Evolutionary conservation across 306 rosid species (phyloP).

Genomic region (Casuarina cunninghamiana): DNA sequence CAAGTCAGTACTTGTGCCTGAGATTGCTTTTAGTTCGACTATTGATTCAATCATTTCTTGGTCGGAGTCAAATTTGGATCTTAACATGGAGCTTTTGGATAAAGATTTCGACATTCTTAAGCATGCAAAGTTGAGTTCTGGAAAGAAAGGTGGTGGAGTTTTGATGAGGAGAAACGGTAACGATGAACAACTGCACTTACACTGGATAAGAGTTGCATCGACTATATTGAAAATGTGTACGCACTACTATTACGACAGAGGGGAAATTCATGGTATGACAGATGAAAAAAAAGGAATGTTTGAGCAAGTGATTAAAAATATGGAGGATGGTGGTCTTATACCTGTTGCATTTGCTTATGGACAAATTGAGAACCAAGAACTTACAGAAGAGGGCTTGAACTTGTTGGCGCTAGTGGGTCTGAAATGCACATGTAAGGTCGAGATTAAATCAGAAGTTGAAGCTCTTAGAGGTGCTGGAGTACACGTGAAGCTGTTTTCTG

Average conservation of each 20-base stretch:
- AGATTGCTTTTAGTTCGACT: constrained; percentile 16
- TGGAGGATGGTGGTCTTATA: constrained; percentile 46
- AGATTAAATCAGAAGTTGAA: constrained; percentile 26
- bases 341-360: constrained; percentile 64
- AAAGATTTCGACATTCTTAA: constrained; percentile 8
- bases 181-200: constrained; percentile 33
- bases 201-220: constrained; percentile 56
- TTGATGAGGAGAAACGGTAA: constrained; percentile 30
- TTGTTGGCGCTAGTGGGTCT: constrained; percentile 57
- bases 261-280: constrained; percentile 35
- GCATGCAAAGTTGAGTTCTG: constrained; percentile 26
- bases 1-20: constrained; percentile 28
- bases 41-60: constrained; percentile 28
- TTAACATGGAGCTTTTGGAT: neutral
- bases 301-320: constrained; percentile 25
- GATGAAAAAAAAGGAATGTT: constrained; percentile 25
- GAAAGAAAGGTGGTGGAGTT: constrained; percentile 30
- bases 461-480: constrained; percentile 29
- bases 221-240: constrained; percentile 56
- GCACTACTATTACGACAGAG: constrained; percentile 40
- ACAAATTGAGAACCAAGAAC: constrained; percentile 26
- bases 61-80: constrained; percentile 20
- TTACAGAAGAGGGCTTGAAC: constrained; percentile 39
- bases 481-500: constrained; percentile 48
- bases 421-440: constrained; percentile 23